Base-by-base conservation (phyloP, 495 filamentous ascomycete genomes). In the Hamigera avellanea region DNA sequence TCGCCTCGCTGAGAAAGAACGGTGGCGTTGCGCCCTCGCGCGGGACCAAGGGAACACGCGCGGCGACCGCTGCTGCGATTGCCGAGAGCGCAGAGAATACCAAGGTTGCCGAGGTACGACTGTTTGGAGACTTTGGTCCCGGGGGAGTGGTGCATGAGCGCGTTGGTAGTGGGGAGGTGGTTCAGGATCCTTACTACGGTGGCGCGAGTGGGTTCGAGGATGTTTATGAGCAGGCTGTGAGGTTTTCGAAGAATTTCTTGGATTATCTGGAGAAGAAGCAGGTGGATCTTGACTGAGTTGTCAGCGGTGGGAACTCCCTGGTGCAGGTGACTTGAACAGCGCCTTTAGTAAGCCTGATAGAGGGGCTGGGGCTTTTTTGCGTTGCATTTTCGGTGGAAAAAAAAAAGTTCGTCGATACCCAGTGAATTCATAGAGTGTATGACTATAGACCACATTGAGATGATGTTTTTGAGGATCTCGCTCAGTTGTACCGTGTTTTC, bases 101-200 rank as follows among this genome's bases (percentile, higher is more conserved):
- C 12, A 56, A 64, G 42, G 47, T 72, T 30, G 66, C 66, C 0
- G 65, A 68, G 40, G 71, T 95, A 27, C 79, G 80, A 54, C 59
- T 98, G 19, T 95, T 93, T 59, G 91, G 91, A 18, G 78, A 87
- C 45, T 94, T 80, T 56, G 78, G 77, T 0, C 36, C 48, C 1
- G 78, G 77, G 31, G 78, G 87, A 30, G 67, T 72, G 41, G 67
- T 95, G 35, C 64, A 71, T 41, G 85, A 89, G 49, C 86, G 65
- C 43, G 68, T 78, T 19, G 79, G 72, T 8, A 72, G 70, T 1
- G 80, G 80, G 23, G 78, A 91, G 50, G 71, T 78, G 27, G 78
- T 95, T n/a, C 63, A 72, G 42, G 91, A 96, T 51, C 91, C 91
- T 7, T 98, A 98, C 52, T 95, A 96, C 61, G 86, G 84, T 7